phyloP scores from a whole-genome alignment of 2,329 filamentous ascomycete species.

The Penicillium sp. region DNA sequence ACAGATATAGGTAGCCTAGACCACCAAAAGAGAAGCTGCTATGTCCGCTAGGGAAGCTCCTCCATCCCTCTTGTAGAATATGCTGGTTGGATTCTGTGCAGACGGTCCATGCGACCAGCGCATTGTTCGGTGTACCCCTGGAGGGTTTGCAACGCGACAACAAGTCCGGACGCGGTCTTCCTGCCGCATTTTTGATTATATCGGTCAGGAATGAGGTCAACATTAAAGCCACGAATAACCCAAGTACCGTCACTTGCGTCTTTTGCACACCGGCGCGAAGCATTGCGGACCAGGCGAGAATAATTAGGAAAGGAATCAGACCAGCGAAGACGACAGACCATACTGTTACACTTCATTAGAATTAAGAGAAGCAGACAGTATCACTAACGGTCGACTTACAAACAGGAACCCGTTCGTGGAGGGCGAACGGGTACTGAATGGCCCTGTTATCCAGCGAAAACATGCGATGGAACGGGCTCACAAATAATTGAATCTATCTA shows the following conservation, averaged over 20 bases:
- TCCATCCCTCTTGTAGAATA: slow-evolving; percentile 62
- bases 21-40: slow-evolving; percentile 61
- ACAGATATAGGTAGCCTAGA: slow-evolving; percentile 57
- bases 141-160: slow-evolving; percentile 80
- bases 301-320: slow-evolving; percentile 64
- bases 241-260: slow-evolving; percentile 78
- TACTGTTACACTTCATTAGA: slow-evolving; percentile 21
- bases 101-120: slow-evolving; percentile 49
- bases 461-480: slow-evolving; percentile 89
- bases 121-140: slow-evolving; percentile 54
- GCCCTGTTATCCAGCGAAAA: slow-evolving; percentile 82
- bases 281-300: slow-evolving; percentile 64
- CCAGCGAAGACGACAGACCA: slow-evolving; percentile 79
- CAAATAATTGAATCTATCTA: slow-evolving; percentile 60
- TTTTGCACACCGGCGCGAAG: slow-evolving; percentile 68
- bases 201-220: slow-evolving; percentile 83
- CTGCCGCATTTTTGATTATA: slow-evolving; percentile 83
- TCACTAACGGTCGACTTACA: slow-evolving; percentile 47
- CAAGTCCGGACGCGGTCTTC: slow-evolving; percentile 79
- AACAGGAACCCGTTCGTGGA: slow-evolving; percentile 77
- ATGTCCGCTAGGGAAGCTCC: slow-evolving; percentile 63
- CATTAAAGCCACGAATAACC: slow-evolving; percentile 72
- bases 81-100: slow-evolving; percentile 53
- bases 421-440: slow-evolving; percentile 83
- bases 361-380: not conserved